A percentile compares a stretch with the other conserved stretches of the same genome.
Conservation (phyloP, 257 asterid species). For the Capsicum baccatum region DNA sequence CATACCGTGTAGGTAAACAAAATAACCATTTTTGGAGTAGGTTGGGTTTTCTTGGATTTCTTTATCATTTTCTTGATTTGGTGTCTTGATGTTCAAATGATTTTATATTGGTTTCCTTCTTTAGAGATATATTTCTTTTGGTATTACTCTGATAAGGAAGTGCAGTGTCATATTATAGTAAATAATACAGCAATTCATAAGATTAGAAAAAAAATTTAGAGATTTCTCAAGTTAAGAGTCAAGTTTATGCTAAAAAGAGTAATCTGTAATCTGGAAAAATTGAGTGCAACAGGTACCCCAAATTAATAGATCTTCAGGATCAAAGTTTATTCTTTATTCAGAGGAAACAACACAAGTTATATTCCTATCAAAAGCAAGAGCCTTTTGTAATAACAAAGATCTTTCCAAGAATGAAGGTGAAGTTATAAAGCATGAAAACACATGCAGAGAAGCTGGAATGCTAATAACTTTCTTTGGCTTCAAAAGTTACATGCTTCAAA, state of each 20-base stretch:
- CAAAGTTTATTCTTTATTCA: slow-evolving; percentile 1
- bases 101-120: too few species aligned
- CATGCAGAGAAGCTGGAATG: slow-evolving; percentile 15
- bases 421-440: slow-evolving; percentile 17
- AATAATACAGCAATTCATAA: too few species aligned
- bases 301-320: neutral
- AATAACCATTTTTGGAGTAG: too few species aligned
- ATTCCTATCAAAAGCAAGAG: slow-evolving; percentile 1
- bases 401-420: neutral
- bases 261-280: neutral
- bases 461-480: slow-evolving; percentile 33
- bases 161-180: too few species aligned
- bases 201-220: too few species aligned
- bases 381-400: slow-evolving; percentile 21
- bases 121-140: too few species aligned
- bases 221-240: neutral
- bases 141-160: too few species aligned
- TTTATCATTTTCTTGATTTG: too few species aligned
- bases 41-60: too few species aligned
- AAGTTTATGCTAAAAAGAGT: neutral
- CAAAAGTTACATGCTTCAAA: slow-evolving; percentile 48
- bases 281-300: neutral
- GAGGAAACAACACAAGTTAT: neutral
- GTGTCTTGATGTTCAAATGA: too few species aligned
- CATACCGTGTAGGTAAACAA: too few species aligned